Evolutionary conservation across 176 grass and related monocot genomes (phyloP), one percentile per base, ranked within the genome.

Genomic region (Lolium rigidum): DNA sequence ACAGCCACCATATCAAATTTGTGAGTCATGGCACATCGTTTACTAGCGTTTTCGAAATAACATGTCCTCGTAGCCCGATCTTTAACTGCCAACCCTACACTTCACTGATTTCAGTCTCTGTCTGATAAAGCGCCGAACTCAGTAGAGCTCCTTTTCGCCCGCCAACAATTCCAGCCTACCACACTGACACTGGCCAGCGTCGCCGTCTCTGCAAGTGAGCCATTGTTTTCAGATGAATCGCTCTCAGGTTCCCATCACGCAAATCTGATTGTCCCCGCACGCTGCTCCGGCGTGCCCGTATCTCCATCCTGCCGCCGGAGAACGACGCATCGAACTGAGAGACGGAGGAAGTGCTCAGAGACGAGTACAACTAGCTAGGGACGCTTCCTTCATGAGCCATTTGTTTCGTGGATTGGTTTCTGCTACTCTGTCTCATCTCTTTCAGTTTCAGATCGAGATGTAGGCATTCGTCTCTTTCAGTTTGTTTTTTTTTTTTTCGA

Each of bases 211-310:
- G n/a, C n/a, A n/a, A n/a, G n/a, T n/a, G n/a, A n/a, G 76, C 58
- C 77, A 67, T 83, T 86, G 79, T 44, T 78, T 83, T 83, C 73
- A 10, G 2, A 46, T 78, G 58, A 37, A 24, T 76, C 50, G 48
- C 76, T 16, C 72, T 46, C 54, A 47, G 16, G 63, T 62, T 71
- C 24, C n/a, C n/a, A 20, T 79, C 84, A 52, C 43, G 47, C 76
- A 76, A 68, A 90, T 77, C 83, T 10, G 41, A 7, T 0, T 43
- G 41, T 52, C 78, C 66, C 38, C 55, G 60, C 61, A 44, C 78
- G 59, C 50, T 61, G 63, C 63, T 66, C 63, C 39, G 7, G 17
- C 77, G 14, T 5, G 18, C 5, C 38, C 49, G 49, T 4, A 10
- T 14, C 21, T 25, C 79, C 4, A 61, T 12, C 44, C 37, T 54